Evolutionary conservation across 768 basidiomycete species (phyloP), one percentile per base, ranked within the genome.

Genomic region (Rhodotorula kratochvilovae): DNA sequence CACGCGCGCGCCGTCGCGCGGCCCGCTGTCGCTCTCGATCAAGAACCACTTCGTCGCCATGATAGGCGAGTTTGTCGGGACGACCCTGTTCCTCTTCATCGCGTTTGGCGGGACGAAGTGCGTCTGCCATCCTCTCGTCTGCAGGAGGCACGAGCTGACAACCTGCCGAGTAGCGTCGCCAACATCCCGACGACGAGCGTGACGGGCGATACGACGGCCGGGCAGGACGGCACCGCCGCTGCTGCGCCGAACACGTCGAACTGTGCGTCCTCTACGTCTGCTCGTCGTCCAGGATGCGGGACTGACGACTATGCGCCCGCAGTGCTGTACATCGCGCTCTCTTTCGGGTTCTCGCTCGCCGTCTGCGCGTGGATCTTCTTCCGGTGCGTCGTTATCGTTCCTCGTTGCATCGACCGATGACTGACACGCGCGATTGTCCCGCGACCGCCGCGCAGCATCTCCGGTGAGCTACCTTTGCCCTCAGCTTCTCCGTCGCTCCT

Each of bases 251-350:
- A 77, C 56, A 71, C 70, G 4, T 67, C 72, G 29, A 70, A 73
- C 58, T 36, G 65, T 63, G 12, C 35, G 63, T 57, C 35, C 3
- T 12, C 25, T n/a, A 0, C 43, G 10, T 36, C 31, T 54, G 54
- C 29, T 23, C 56, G 3, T 29, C 27, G 23, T 45, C 10, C 45
- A 35, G 2, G 29, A 27, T 15, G 39, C 12, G n/a, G 11, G 33
- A 29, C 43, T 23, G 12, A 29, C n/a, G 21, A 29, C 2, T 43
- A 11, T 31, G 21, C n/a, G 25, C 25, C 1, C 1, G 8, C 61
- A 71, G 70, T 76, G 29, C 54, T 77, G 23, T 76, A 72, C 72
- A 76, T 77, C 67, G 63, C 72, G 10, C 53, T 71, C 29, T 58
- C 56, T 8, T 71, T 76, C 65, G 76, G 76, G 17, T 61, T 77